A percentile compares a stretch with the other conserved stretches of the same genome.
Evolutionary conservation across 176 grass and related monocot species (phyloP).

Genomic region (Lolium rigidum): DNA sequence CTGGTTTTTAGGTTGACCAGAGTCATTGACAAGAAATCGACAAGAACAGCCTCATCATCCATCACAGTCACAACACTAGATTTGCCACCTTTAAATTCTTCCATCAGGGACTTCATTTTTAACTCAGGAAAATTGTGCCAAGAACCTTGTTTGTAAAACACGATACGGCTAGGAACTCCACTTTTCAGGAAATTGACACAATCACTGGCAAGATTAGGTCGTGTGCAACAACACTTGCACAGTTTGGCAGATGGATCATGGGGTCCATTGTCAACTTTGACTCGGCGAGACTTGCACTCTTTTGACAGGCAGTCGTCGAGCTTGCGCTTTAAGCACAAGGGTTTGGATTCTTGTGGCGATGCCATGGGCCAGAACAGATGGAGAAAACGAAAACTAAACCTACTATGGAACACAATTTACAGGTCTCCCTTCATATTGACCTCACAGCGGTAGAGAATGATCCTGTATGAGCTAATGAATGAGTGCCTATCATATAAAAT

Average conservation of each 20-base stretch:
- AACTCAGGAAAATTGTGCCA: constrained; percentile 69
- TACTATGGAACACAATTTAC: constrained; percentile 63
- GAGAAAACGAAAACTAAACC: constrained; percentile 40
- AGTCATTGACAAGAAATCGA: constrained; percentile 83
- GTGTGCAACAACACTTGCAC: constrained; percentile 69
- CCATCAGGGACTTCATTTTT: constrained; percentile 58
- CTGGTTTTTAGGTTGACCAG: constrained; percentile 57
- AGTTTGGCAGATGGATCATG: constrained; percentile 45
- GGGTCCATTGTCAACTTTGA: constrained; percentile 40
- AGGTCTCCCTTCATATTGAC: constrained; percentile 46
- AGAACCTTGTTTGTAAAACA: constrained; percentile 70
- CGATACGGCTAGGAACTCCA: constrained; percentile 52
- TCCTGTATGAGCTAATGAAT: constrained; percentile 64
- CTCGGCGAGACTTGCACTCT: constrained; percentile 53
- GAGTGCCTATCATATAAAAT: constrained; percentile 34
- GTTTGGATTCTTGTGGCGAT: constrained; percentile 50
- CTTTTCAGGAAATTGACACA: constrained; percentile 78
- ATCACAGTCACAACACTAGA: constrained; percentile 58
- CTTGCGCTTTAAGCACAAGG: constrained; percentile 71
- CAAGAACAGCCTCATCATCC: constrained; percentile 54
- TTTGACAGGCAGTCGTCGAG: constrained; percentile 58
- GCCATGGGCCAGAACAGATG: constrained; percentile 50
- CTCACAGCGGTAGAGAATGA: constrained; percentile 38
- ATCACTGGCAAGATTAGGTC: constrained; percentile 67
- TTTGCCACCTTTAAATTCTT: constrained; percentile 55